Conservation (phyloP, 306 rosid species). For the Gillenia trifoliata region DNA sequence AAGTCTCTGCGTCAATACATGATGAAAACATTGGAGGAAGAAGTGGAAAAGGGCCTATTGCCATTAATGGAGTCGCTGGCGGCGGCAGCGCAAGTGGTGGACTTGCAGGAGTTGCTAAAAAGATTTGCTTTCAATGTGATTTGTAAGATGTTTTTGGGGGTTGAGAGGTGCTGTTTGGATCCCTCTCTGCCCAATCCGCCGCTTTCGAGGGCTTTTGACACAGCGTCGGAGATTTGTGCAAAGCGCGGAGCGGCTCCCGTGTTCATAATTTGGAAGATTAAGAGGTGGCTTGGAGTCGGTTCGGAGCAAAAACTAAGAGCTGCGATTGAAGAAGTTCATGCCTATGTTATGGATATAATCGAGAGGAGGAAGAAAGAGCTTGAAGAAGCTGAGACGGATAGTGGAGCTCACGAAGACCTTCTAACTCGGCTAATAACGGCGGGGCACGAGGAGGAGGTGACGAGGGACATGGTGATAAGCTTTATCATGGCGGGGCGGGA, state of each 20-base stretch:
- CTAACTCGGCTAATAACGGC: conserved; percentile 48
- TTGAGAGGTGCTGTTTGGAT: conserved; percentile 41
- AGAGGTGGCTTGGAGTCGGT: conserved; percentile 71
- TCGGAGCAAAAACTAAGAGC: conserved; percentile 53
- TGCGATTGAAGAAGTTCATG: conserved; percentile 53
- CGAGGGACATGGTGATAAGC: conserved; percentile 75
- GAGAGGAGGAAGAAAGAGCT: conserved; percentile 32
- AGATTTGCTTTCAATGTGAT: conserved; percentile 67
- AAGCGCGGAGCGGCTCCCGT: conserved; percentile 67
- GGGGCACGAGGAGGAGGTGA: conserved; percentile 53
- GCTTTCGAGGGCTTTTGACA: conserved; percentile 52
- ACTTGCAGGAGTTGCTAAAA: conserved; percentile 67
- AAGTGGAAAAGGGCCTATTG: conserved; percentile 39
- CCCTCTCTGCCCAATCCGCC: conserved; percentile 37
- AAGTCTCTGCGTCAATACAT: conserved; percentile 46
- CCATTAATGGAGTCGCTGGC: conserved; percentile 53
- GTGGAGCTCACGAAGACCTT: conserved; percentile 38
- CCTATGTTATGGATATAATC: conserved; percentile 47
- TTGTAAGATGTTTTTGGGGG: conserved; percentile 54
- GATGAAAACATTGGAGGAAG: conserved; percentile 40
- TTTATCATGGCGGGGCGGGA: conserved; percentile 93
- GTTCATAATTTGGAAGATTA: conserved; percentile 64
- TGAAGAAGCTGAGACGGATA: background rate
- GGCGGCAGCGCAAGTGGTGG: conserved; percentile 19
- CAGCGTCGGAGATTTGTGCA: conserved; percentile 69